Conservation (phyloP, 805 yeast species). For the Wickerhamomyces ciferrii region DNA sequence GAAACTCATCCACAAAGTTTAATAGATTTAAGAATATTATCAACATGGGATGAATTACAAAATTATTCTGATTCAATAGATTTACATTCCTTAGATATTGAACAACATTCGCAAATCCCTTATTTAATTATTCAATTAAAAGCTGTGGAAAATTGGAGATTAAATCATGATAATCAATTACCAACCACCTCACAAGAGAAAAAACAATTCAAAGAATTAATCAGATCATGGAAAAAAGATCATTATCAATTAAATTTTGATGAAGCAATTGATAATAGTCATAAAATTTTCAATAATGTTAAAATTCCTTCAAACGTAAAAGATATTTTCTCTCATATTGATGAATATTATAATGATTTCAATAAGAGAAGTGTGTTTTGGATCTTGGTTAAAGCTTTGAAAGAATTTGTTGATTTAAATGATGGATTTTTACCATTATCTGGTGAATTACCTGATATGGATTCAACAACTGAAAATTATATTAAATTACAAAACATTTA, state of each 20-base stretch:
- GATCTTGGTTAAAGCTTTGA: slow-evolving; percentile 53
- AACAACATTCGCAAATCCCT: slow-evolving; percentile 60
- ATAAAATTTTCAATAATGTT: slow-evolving; percentile 34
- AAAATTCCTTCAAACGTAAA: slow-evolving; percentile 23
- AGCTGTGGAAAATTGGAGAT: slow-evolving; percentile 39
- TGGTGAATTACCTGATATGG: slow-evolving; percentile 86
- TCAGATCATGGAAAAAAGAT: slow-evolving; percentile 31
- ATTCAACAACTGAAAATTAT: slow-evolving; percentile 63
- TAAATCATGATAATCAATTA: slow-evolving; percentile 14
- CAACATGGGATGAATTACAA: slow-evolving; percentile 68
- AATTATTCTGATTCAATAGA: slow-evolving; percentile 46
- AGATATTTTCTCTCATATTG: slow-evolving; percentile 22
- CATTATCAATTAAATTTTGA: slow-evolving; percentile 39
- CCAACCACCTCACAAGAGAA: slow-evolving; percentile 37
- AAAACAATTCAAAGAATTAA: slow-evolving; percentile 30
- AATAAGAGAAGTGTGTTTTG: slow-evolving; percentile 43
- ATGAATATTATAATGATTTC: slow-evolving; percentile 6
- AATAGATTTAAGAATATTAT: slow-evolving; percentile 61
- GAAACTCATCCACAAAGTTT: slow-evolving; percentile 68
- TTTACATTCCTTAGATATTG: slow-evolving; percentile 34
- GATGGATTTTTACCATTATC: slow-evolving; percentile 54
- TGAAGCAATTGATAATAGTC: slow-evolving; percentile 43
- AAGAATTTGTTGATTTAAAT: slow-evolving; percentile 37
- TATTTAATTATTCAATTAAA: slow-evolving; percentile 57
- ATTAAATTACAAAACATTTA: slow-evolving; percentile 55